Conservation (phyloP, 768 basidiomycete species). For the Leccinum incarnatum region DNA sequence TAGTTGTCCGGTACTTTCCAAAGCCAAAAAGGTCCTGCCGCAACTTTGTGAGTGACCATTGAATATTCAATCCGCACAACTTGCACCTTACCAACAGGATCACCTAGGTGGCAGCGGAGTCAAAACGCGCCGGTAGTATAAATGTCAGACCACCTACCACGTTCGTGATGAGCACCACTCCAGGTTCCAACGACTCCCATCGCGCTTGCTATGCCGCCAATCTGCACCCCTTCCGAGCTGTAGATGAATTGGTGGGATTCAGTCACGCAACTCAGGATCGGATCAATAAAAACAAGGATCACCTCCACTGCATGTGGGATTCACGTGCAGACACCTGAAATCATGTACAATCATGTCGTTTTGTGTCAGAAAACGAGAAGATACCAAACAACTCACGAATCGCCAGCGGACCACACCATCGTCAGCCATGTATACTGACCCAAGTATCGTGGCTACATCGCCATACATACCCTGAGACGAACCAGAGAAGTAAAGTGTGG, state of each 20-base stretch:
- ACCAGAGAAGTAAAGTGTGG: conserved; percentile 48
- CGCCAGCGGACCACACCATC: conserved; percentile 52
- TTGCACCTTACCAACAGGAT: conserved; percentile 56
- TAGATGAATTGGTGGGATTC: not conserved
- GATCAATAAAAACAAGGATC: conserved; percentile 13
- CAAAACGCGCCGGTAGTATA: not conserved
- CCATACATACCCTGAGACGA: conserved; percentile 41
- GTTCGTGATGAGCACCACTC: conserved; percentile 60
- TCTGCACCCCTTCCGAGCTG: conserved; percentile 66
- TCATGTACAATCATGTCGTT: conserved; percentile 11
- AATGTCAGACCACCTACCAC: conserved; percentile 35
- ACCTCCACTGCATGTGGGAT: conserved; percentile 59
- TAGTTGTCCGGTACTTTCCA: conserved; percentile 52
- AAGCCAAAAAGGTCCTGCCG: conserved; percentile 68
- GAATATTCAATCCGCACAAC: not conserved
- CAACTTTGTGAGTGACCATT: not conserved
- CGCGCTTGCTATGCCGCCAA: conserved; percentile 64
- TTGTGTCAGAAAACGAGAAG: not conserved
- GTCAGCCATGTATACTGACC: conserved; percentile 46
- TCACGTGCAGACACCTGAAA: conserved; percentile 53
- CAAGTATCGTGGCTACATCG: conserved; percentile 46
- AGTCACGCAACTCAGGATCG: not conserved
- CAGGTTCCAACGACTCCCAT: conserved; percentile 67
- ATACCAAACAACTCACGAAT: conserved; percentile 46
- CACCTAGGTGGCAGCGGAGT: conserved; percentile 37